Conservation (phyloP, 768 basidiomycete species). For the Leccinum disarticulatum region DNA sequence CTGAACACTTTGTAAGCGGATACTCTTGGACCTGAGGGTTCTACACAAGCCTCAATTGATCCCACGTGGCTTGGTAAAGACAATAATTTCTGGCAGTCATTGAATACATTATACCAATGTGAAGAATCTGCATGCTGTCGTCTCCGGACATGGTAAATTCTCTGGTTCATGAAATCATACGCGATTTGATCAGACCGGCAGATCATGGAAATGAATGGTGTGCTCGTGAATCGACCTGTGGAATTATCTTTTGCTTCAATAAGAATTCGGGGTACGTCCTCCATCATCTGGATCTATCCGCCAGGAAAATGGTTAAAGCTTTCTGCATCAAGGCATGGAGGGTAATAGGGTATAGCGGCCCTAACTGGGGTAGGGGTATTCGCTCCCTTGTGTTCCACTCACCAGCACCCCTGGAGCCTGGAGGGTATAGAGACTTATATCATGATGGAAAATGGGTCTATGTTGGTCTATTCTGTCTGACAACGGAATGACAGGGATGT, state of each 20-base stretch:
- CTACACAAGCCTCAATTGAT: slow-evolving; percentile 55
- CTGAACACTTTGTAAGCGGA: slow-evolving; percentile 43
- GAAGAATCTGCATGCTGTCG: slow-evolving; percentile 63
- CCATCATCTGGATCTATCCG: not conserved
- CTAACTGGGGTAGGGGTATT: slow-evolving; percentile 63
- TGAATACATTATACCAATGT: slow-evolving; percentile 58
- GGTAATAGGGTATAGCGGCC: slow-evolving; percentile 48
- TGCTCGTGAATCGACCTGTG: slow-evolving; percentile 57
- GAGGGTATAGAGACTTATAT: slow-evolving; percentile 65
- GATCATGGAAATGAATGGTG: slow-evolving; percentile 86
- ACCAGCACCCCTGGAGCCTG: slow-evolving; percentile 40
- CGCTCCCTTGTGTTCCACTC: slow-evolving; percentile 62
- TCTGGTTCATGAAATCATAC: not conserved
- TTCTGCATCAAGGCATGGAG: slow-evolving; percentile 54
- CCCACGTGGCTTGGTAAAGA: slow-evolving; percentile 46
- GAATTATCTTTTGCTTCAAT: slow-evolving; percentile 70
- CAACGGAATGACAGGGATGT: slow-evolving; percentile 42
- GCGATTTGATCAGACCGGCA: slow-evolving; percentile 22
- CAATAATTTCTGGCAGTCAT: slow-evolving; percentile 58
- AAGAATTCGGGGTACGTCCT: slow-evolving; percentile 67
- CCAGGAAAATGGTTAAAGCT: not conserved
- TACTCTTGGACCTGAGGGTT: slow-evolving; percentile 49
- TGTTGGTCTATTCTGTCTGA: too few species aligned
- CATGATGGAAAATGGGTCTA: slow-evolving; percentile 57
- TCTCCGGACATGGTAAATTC: slow-evolving; percentile 66